These are phyloP conservation scores for Adenanthera pavonina DNA, from an alignment of 306 rosid species.

Conservation along the genomic window DNA sequence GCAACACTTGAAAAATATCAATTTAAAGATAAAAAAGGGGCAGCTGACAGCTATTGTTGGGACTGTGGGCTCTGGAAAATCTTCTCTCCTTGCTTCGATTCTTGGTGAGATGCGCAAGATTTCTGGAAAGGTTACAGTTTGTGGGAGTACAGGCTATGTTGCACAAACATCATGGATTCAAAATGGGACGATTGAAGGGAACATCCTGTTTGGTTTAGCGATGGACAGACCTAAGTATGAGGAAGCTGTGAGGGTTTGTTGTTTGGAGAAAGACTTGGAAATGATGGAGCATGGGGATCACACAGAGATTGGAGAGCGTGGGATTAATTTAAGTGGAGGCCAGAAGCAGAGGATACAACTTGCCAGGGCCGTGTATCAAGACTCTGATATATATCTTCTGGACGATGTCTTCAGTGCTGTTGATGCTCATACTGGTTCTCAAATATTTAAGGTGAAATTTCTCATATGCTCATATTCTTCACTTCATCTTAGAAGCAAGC, in stretches of 20 bases:
- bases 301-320: slow-evolving; percentile 91
- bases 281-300: slow-evolving; percentile 86
- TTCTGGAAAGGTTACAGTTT: slow-evolving; percentile 74
- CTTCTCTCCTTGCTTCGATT: slow-evolving; percentile 76
- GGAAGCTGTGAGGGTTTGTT: slow-evolving; percentile 69
- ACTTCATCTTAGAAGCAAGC: too few species aligned
- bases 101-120: slow-evolving; percentile 80
- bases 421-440: slow-evolving; percentile 88
- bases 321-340: slow-evolving; percentile 87
- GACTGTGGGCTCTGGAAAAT: slow-evolving; percentile 85
- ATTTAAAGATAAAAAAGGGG: slow-evolving; percentile 59
- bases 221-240: slow-evolving; percentile 62
- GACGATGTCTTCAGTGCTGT: slow-evolving; percentile 89
- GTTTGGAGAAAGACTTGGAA: slow-evolving; percentile 80
- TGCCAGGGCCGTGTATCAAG: slow-evolving; percentile 87
- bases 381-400: slow-evolving; percentile 70
- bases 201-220: slow-evolving; percentile 70
- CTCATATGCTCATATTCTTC: too few species aligned
- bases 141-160: slow-evolving; percentile 78
- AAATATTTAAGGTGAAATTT: slow-evolving; percentile 68
- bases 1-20: slow-evolving; percentile 56
- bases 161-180: slow-evolving; percentile 96
- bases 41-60: slow-evolving; percentile 78
- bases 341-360: slow-evolving; percentile 91
- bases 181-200: slow-evolving; percentile 79